Evolutionary conservation across 2,329 filamentous ascomycete species (phyloP).

Genomic region (Colletotrichum caudatum): DNA sequence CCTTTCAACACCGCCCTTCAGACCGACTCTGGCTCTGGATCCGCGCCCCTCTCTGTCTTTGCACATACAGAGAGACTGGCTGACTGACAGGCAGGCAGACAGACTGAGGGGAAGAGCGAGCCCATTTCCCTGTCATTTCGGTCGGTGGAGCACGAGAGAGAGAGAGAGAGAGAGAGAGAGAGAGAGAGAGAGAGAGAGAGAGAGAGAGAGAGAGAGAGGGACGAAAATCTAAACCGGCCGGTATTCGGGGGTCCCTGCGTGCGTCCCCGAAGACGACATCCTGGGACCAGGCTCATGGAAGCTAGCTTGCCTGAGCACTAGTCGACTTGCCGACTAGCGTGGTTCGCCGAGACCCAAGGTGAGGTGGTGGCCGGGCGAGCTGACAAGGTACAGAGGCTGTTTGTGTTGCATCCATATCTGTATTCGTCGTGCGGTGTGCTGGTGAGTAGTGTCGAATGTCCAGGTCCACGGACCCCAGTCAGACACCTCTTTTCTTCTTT

Average conservation of each 20-base stretch:
- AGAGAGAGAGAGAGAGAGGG: constrained; percentile 2
- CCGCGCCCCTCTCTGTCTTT: too few species aligned
- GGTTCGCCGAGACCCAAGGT: constrained; percentile 27
- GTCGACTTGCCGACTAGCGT: constrained; percentile 35
- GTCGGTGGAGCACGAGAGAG: constrained; percentile 27
- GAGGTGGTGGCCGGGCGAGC: constrained; percentile 1
- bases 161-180: not conserved
- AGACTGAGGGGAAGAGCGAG: not conserved
- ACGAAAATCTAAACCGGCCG: constrained; percentile 35
- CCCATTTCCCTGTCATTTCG: constrained; percentile 31
- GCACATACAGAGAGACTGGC: too few species aligned
- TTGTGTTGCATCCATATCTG: constrained; percentile 3
- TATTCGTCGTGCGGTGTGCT: constrained; percentile 5
- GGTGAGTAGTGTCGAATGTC: constrained; percentile 14
- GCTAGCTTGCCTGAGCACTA: constrained; percentile 28
- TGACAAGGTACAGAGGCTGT: constrained; percentile 9
- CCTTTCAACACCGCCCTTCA: constrained; percentile 24
- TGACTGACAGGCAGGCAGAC: too few species aligned
- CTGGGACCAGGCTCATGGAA: constrained; percentile 40
- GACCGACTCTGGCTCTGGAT: constrained; percentile 27
- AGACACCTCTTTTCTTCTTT: constrained; percentile 13
- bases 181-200: constrained; percentile 10
- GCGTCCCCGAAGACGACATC: constrained; percentile 38
- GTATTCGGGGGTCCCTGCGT: constrained; percentile 35
- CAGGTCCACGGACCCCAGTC: constrained; percentile 28